These are phyloP conservation scores for Plasmodium yoelii DNA, from an alignment of 169 alveolate species.

Conservation along the genomic window DNA sequence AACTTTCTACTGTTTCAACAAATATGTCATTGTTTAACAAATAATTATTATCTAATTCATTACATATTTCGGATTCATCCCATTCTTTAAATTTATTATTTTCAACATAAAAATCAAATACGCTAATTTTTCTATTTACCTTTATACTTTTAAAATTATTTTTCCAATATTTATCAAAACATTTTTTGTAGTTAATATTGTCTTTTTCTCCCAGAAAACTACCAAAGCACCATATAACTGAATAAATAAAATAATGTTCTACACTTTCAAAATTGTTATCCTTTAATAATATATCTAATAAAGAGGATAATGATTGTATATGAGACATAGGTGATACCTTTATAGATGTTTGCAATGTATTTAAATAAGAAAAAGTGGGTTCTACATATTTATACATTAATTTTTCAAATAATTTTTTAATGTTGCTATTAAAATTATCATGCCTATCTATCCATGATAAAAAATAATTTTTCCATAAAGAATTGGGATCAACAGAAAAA, in stretches of 20 bases:
- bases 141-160: conserved; percentile 95
- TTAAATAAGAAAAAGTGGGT: conserved; percentile 89
- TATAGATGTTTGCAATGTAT: conserved; percentile 88
- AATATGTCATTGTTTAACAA: conserved; percentile 37
- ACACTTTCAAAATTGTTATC: conserved; percentile 91
- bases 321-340: conserved; percentile 74
- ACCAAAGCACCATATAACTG: conserved; percentile 96
- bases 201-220: conserved; percentile 95
- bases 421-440: conserved; percentile 85
- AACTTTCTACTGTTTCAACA: conserved; percentile 64
- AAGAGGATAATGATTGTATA: conserved; percentile 64
- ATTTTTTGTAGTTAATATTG: conserved; percentile 93
- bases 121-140: conserved; percentile 95
- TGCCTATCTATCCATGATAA: conserved; percentile 94
- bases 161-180: conserved; percentile 96
- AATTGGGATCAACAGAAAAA: conserved; percentile 92
- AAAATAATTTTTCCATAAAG: conserved; percentile 95
- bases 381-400: conserved; percentile 93
- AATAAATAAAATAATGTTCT: conserved; percentile 94
- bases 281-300: conserved; percentile 81
- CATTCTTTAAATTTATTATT: conserved; percentile 92
- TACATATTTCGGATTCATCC: conserved; percentile 56
- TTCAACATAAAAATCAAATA: conserved; percentile 95
- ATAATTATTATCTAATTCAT: conserved; percentile 11
- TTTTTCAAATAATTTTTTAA: conserved; percentile 89